Conservation (phyloP, 169 alveolate species). For the Eimeria acervulina region DNA sequence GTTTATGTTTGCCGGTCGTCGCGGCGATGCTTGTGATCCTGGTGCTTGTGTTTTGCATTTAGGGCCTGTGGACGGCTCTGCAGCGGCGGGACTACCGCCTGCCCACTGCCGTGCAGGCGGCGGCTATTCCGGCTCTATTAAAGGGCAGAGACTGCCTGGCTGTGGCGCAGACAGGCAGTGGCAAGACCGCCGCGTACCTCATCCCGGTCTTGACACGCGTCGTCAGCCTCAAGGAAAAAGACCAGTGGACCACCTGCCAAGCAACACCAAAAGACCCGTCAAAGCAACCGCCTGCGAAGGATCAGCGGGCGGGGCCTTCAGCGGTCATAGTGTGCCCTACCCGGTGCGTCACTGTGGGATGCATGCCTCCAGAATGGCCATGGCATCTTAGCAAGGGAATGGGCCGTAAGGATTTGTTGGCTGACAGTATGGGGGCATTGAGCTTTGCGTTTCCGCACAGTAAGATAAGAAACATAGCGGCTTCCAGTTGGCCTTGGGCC, state of each 20-base stretch:
- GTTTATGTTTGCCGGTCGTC: background rate
- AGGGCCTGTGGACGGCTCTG: conserved; percentile 79
- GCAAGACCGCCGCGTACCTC: conserved; percentile 98
- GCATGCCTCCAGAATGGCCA: background rate
- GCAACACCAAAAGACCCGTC: conserved; percentile 16
- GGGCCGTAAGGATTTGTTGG: background rate
- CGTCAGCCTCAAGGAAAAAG: conserved; percentile 94
- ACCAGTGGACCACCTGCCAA: conserved; percentile 48
- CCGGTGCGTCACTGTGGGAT: conserved; percentile 48
- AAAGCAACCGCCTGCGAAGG: conserved; percentile 19
- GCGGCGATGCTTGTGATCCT: background rate
- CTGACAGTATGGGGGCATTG: too few relatives aligned
- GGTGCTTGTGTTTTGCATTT: background rate
- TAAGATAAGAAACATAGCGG: background rate
- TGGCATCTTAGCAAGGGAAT: background rate
- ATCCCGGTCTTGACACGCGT: conserved; percentile 98
- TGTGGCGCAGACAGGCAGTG: conserved; percentile 99
- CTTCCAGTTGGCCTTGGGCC: background rate
- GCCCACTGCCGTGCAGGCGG: conserved; percentile 99
- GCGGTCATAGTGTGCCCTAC: conserved; percentile 78
- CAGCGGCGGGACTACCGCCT: conserved; percentile 91
- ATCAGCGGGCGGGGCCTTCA: conserved; percentile 71
- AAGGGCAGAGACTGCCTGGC: conserved; percentile 95
- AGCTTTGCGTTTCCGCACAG: background rate
- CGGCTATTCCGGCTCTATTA: conserved; percentile 95